Percentiles rank a stretch among this genome's conserved stretches.
phyloP scores from a whole-genome alignment of 1,284 basidiomycete genomes.

The Apiotrichum akiyoshidainum region DNA sequence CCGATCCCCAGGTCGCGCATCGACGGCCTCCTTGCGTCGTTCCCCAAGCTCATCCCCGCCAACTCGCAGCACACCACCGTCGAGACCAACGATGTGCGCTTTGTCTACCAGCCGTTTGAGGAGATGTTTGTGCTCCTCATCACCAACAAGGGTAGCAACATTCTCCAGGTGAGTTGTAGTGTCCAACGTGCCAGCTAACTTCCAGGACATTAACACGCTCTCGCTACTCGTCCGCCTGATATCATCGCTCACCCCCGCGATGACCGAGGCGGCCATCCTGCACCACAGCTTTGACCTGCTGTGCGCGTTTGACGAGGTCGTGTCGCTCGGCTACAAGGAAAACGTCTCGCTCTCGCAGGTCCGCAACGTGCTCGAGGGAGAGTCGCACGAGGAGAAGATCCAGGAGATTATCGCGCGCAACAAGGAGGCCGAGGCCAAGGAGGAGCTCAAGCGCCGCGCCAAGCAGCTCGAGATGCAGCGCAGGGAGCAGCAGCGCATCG shows the following conservation, averaged over 20 bases:
- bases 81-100: slow-evolving; percentile 87
- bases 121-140: slow-evolving; percentile 97
- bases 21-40: slow-evolving; percentile 91
- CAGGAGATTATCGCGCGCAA: slow-evolving; percentile 99
- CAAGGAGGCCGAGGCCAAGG: slow-evolving; percentile 99
- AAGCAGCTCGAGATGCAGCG: slow-evolving; percentile 99
- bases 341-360: slow-evolving; percentile 90
- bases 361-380: slow-evolving; percentile 90
- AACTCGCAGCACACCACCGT: slow-evolving; percentile 97
- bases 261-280: slow-evolving; percentile 81
- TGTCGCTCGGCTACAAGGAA: slow-evolving; percentile 90
- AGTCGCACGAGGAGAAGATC: slow-evolving; percentile 99
- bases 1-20: slow-evolving; percentile 90
- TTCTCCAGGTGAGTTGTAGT: slow-evolving; percentile 60
- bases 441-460: slow-evolving; percentile 95
- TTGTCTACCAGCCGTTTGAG: slow-evolving; percentile 97
- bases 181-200: background rate
- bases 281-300: slow-evolving; percentile 92
- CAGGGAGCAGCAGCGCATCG: slow-evolving; percentile 81
- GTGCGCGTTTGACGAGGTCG: slow-evolving; percentile 95
- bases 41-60: slow-evolving; percentile 95
- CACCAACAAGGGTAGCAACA: slow-evolving; percentile 97
- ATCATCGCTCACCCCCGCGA: slow-evolving; percentile 77
- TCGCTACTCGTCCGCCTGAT: slow-evolving; percentile 92
- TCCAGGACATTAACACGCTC: slow-evolving; percentile 90